Evolutionary conservation across 2,329 filamentous ascomycete species (phyloP), one percentile per base, ranked within the genome.

Genomic region (Microsporum ferrugineum): DNA sequence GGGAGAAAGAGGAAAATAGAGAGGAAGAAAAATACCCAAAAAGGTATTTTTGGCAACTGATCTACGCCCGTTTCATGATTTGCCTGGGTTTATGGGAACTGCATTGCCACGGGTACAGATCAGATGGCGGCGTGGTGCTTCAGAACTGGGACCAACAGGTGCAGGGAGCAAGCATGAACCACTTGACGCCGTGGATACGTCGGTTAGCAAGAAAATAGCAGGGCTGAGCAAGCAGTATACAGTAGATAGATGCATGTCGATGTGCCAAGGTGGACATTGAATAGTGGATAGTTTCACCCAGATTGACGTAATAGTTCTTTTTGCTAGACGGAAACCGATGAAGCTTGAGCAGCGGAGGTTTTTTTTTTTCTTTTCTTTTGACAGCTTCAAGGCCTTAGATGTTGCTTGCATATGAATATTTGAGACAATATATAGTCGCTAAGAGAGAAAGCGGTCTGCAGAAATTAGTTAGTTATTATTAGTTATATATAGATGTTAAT

Each of bases 21-120:
- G 27, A 27, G 8, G 6, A 8, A 47, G 17, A 34, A 53, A 53
- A 53, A 53, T 53, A 53, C 49, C 27, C 49, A 14, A 34, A 34
- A 34, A 53, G 43, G 49, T 53, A 53, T 53, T 33, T 53, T 53
- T 53, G 49, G 49, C 49, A 53, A 53, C 49, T 33, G 49, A 53
- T 53, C 49, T 53, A 53, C 49, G 49, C 49, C 29, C 49, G 49
- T 53, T 53, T 53, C 49, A 53, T 53, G 17, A 14, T 53, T 34
- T 53, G 27, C 27, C 49, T 33, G 27, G 27, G 49, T 53, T 43
- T 23, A 53, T 31, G 27, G 27, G 17, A 8, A n/a, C 49, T 34
- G 49, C 49, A 53, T 31, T 53, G 49, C 49, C 49, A 47, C 49
- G 49, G 49, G 49, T 53, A 31, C 49, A 34, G 49, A 53, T 53